Conservation (phyloP, 228 moss, liverwort and hornwort species). For the Sphagnum magellanicum region DNA sequence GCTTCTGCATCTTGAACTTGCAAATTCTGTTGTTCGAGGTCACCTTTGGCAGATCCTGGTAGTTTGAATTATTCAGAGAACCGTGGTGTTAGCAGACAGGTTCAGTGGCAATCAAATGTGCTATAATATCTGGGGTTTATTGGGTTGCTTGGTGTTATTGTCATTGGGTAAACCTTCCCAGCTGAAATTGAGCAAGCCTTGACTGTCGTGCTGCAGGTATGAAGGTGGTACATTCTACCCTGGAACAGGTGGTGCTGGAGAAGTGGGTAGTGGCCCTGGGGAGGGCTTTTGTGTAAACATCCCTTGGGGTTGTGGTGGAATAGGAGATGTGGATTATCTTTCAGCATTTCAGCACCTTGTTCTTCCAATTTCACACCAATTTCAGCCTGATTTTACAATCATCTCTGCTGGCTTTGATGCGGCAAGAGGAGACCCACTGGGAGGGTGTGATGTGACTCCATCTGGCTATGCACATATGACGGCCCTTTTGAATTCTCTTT, state of each 20-base stretch:
- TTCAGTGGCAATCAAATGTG: too few relatives aligned
- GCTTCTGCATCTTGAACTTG: too few relatives aligned
- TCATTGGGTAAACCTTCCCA: background rate
- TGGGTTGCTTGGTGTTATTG: too few relatives aligned
- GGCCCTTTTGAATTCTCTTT: conserved; percentile 56
- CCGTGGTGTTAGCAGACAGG: too few relatives aligned
- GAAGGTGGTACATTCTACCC: conserved; percentile 81
- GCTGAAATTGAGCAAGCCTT: background rate
- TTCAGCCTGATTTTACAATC: conserved; percentile 74
- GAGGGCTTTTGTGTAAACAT: conserved; percentile 85
- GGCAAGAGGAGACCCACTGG: conserved; percentile 88
- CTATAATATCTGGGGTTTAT: too few relatives aligned
- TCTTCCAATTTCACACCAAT: conserved; percentile 81
- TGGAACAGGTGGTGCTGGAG: conserved; percentile 68
- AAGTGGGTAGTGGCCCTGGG: conserved; percentile 76
- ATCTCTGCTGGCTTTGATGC: conserved; percentile 98
- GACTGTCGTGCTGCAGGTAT: conserved; percentile 57
- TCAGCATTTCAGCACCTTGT: conserved; percentile 82
- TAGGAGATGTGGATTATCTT: conserved; percentile 82
- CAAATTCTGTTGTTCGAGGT: too few relatives aligned
- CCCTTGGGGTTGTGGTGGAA: conserved; percentile 78
- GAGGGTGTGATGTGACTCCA: conserved; percentile 88
- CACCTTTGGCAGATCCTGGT: too few relatives aligned
- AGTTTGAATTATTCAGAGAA: too few relatives aligned
- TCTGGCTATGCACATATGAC: conserved; percentile 88